Conservation (phyloP, 2,329 filamentous ascomycete species). For the Fusarium mexicanum region DNA sequence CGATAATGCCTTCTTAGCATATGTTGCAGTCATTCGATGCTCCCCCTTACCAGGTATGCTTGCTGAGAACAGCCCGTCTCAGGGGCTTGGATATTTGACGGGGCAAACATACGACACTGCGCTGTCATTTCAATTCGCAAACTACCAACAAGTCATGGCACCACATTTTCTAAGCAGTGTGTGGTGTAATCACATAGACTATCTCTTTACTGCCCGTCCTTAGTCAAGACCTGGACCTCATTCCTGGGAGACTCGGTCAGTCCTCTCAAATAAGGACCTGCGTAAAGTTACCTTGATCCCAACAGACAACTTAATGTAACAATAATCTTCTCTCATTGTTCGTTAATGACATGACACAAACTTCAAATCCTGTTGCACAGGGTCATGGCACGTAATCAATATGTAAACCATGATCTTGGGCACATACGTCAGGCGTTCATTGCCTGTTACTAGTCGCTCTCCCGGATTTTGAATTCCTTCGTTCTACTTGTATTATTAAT, state of each 20-base stretch:
- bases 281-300: background rate
- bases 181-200: rapidly evolving
- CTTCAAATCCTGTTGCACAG: background rate
- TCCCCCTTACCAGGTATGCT: no score
- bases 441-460: background rate
- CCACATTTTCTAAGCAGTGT: no score
- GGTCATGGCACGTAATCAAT: background rate
- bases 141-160: background rate
- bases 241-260: background rate
- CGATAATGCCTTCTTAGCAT: background rate
- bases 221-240: background rate
- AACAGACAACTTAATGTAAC: background rate
- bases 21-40: background rate
- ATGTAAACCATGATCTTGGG: background rate
- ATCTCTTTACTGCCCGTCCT: background rate
- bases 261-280: background rate
- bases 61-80: background rate
- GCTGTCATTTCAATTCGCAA: no score
- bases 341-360: rapidly evolving
- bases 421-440: background rate
- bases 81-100: background rate
- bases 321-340: rapidly evolving
- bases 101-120: background rate
- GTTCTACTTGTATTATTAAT: background rate
- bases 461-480: background rate